Evolutionary conservation across 345 rosid species (phyloP).

Genomic region (Hevea brasiliensis): DNA sequence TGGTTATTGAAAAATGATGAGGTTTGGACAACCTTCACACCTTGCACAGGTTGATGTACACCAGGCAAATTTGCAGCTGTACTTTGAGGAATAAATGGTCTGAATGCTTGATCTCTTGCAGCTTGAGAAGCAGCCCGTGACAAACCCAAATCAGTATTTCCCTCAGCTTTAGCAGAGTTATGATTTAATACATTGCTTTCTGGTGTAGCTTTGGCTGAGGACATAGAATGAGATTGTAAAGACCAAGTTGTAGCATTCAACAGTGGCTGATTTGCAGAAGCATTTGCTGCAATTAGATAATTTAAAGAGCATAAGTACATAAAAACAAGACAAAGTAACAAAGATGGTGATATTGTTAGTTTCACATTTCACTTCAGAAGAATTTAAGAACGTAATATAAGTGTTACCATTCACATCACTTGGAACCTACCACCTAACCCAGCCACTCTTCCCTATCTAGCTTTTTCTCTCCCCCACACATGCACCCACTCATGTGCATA

Average conservation of each 20-base stretch:
- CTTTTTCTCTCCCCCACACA: neutral
- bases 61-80: slow-evolving; percentile 45
- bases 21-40: slow-evolving; percentile 46
- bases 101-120: slow-evolving; percentile 54
- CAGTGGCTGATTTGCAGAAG: slow-evolving; percentile 49
- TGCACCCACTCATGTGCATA: neutral
- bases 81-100: slow-evolving; percentile 60
- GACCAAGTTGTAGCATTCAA: slow-evolving; percentile 71
- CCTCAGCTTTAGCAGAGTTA: slow-evolving; percentile 44
- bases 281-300: slow-evolving; percentile 49
- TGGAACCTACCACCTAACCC: neutral
- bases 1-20: slow-evolving; percentile 45
- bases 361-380: neutral
- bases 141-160: slow-evolving; percentile 38
- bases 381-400: neutral
- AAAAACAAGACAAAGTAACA: neutral
- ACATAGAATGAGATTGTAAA: slow-evolving; percentile 52
- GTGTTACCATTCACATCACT: neutral
- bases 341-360: neutral
- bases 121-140: slow-evolving; percentile 42
- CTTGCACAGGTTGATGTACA: slow-evolving; percentile 60
- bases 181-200: slow-evolving; percentile 57
- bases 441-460: neutral
- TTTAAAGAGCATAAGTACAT: slow-evolving; percentile 9
- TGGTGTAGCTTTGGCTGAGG: slow-evolving; percentile 43